Evolutionary conservation across 805 yeast genomes (phyloP).

Genomic region (Metschnikowia kofuensis): DNA sequence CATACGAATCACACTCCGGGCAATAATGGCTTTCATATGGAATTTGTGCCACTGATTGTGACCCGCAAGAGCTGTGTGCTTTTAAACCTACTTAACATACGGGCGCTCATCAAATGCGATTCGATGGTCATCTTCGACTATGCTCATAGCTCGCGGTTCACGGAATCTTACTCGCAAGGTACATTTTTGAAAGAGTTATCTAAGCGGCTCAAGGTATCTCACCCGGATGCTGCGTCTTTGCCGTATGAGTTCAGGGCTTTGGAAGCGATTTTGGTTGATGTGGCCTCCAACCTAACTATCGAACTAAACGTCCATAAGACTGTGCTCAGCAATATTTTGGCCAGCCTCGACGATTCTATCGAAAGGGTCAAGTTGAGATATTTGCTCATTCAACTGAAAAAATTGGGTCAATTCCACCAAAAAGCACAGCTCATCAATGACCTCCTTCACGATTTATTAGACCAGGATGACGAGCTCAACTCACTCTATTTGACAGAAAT

Average conservation of each 20-base stretch:
- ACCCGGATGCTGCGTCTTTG: conserved; percentile 31
- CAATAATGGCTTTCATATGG: conserved; percentile 29
- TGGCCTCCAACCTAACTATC: conserved; percentile 70
- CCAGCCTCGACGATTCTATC: conserved; percentile 77
- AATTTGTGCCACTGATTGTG: conserved; percentile 56
- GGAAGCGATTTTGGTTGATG: conserved; percentile 82
- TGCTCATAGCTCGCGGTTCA: conserved; percentile 22
- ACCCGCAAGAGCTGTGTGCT: conserved; percentile 47
- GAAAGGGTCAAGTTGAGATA: conserved; percentile 77
- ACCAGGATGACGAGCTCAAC: conserved; percentile 83
- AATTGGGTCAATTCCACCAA: conserved; percentile 77
- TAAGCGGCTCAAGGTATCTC: conserved; percentile 31
- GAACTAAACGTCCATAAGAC: conserved; percentile 85
- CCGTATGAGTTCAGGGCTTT: conserved; percentile 91
- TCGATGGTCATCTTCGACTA: conserved; percentile 47
- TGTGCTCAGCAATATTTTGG: conserved; percentile 67
- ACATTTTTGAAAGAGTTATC: conserved; percentile 44
- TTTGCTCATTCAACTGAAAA: conserved; percentile 79
- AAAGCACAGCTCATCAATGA: conserved; percentile 81
- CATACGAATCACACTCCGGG: conserved; percentile 15
- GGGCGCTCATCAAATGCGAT: conserved; percentile 53
- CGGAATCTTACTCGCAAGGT: conserved; percentile 44
- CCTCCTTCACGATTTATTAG: conserved; percentile 78
- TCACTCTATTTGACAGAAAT: conserved; percentile 75
- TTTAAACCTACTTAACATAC: conserved; percentile 46